Base-by-base conservation (phyloP, 2,329 filamentous ascomycete species). In the Fusarium marasasianum region DNA sequence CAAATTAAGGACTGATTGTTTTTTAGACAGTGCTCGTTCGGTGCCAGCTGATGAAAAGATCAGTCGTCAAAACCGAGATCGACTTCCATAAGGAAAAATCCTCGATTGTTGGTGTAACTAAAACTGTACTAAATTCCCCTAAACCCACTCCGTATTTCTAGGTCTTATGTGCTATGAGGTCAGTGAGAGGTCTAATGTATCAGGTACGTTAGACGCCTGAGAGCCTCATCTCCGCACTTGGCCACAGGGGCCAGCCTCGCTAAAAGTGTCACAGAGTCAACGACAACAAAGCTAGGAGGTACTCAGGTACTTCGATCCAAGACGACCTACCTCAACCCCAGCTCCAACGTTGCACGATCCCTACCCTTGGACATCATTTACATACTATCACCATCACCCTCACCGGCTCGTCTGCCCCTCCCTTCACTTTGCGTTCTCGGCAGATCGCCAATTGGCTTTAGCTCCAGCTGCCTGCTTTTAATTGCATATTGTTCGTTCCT, bases 331-430 rank as follows among this genome's bases (percentile, higher is more conserved):
- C 33, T 69, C 55, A 41, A 71, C 62, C 62, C 38, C 57, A 74
- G 63, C 61, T 75, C 56, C 45, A 70, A 70, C 44, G 63, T 65
- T 72, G 64, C 56, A 75, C 66, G 56, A 74, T 69, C 69, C 48
- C 50, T 55, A 72, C 63, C 54, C 57, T 72, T 65, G 67, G 64
- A 62, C 74, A 74, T 61, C 74, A 65, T 63, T 70, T 45, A 41
- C 47, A 40, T 63, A 40, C 38, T 50, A 48, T 63, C 64, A 71
- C 26, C 61, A 63, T 60, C 63, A 56, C 26, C 63, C 57, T 60
- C 63, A 56, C 62, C 53, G 53, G 57, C 61, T 43, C 43, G 45
- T 53, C 55, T 66, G 59, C 44, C 66, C 54, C 66, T 57, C 64
- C 44, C 57, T 55, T 63, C 48, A 57, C 51, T 60, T 63, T 65